phyloP scores from a whole-genome alignment of 495 filamentous ascomycete genomes.

The Podospora bellae-mahoneyi region DNA sequence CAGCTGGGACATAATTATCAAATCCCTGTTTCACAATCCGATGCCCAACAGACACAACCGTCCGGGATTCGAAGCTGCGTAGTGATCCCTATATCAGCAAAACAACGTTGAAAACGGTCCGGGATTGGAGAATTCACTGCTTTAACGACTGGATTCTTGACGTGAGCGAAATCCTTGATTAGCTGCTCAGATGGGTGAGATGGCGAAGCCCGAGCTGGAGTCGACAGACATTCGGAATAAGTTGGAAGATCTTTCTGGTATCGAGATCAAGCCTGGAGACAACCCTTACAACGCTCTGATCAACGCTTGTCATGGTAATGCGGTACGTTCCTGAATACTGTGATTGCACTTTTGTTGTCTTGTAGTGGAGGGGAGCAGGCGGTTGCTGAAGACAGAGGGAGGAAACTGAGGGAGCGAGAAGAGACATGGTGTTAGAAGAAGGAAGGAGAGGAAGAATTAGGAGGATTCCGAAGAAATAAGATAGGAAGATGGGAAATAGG shows the following conservation, averaged over 20 bases:
- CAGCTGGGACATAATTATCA: neutral
- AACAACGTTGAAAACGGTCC: neutral
- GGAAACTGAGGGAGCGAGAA: too few species aligned
- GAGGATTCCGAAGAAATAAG: neutral
- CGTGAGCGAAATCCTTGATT: neutral
- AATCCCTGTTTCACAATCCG: neutral
- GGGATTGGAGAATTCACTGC: neutral
- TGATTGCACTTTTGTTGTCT: neutral
- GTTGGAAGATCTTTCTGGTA: constrained; percentile 55
- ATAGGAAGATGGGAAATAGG: neutral
- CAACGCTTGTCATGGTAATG: constrained; percentile 52
- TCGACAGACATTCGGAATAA: constrained; percentile 50
- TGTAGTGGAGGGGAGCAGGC: neutral
- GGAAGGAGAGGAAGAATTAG: neutral
- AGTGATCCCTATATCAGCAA: neutral
- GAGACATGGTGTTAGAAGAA: too few species aligned
- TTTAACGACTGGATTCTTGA: neutral
- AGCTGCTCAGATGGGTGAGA: neutral
- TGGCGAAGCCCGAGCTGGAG: constrained; percentile 37
- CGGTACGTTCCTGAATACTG: constrained; percentile 45
- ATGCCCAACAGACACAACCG: neutral
- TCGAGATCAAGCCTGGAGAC: constrained; percentile 43
- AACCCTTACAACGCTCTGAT: constrained; percentile 82
- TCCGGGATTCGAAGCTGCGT: neutral
- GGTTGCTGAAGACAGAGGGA: too few species aligned